Conservation (phyloP, 805 yeast genomes). For the Wickerhamiella domercqiae region DNA sequence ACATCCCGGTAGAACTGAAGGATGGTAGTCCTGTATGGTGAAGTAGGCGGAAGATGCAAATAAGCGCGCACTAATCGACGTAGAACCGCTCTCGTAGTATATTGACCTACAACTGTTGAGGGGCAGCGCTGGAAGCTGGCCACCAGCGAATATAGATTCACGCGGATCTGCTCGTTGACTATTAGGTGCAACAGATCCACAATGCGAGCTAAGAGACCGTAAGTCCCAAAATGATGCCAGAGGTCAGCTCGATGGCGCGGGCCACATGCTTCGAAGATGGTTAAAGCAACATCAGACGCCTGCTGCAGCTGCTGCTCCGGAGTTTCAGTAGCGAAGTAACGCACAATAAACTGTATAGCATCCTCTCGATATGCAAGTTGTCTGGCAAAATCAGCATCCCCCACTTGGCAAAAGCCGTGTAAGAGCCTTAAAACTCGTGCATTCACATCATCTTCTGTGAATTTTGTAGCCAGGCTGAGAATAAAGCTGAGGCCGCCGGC, state of each 20-base stretch:
- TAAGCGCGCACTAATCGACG: conserved; percentile 22
- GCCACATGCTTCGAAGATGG: conserved; percentile 14
- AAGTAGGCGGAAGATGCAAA: conserved; percentile 10
- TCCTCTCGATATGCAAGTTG: conserved; percentile 15
- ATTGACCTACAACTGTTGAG: conserved; percentile 26
- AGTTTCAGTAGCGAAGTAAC: conserved; percentile 4
- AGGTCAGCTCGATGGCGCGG: conserved; percentile 15
- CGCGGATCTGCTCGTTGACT: conserved; percentile 3
- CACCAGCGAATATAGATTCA: conserved; percentile 11
- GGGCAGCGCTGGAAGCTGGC: conserved; percentile 29
- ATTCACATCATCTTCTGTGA: conserved; percentile 1
- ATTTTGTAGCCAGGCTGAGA: conserved; percentile 7
- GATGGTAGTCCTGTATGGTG: conserved; percentile 26
- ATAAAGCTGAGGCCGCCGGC: conserved; percentile 17
- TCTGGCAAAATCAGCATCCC: conserved; percentile 6
- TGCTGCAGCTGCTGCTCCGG: conserved; percentile 2
- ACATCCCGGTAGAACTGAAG: conserved; percentile 30
- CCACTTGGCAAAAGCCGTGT: conserved; percentile 3
- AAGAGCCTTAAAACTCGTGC: conserved; percentile 6
- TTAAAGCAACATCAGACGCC: conserved; percentile 9
- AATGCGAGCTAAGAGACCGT: conserved; percentile 8
- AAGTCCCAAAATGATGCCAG: conserved; percentile 15
- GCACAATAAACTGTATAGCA: conserved; percentile 10
- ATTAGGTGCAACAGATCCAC: conserved; percentile 12
- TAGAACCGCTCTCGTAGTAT: conserved; percentile 21